Percentiles rank a stretch among this genome's conserved stretches.
phyloP scores from a whole-genome alignment of 2,329 filamentous ascomycete genomes.

The Alternaria sp. region DNA sequence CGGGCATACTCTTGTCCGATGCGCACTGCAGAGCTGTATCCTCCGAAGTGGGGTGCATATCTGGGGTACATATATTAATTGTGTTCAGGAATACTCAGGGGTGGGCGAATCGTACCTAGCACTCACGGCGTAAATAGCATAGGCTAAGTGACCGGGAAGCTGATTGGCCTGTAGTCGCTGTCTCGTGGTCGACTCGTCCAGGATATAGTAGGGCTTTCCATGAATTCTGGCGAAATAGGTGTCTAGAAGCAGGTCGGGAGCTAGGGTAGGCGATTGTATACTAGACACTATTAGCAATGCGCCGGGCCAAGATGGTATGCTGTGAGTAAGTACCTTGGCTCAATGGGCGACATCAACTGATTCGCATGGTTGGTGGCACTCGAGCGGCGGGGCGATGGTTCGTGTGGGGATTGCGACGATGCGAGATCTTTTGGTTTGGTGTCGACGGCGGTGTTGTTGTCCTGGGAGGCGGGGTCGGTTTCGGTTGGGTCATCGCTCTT shows the following conservation, averaged over 20 bases:
- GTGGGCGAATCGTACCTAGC: slow-evolving; percentile 49
- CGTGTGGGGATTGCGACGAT: slow-evolving; percentile 31
- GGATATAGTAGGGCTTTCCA: slow-evolving; percentile 81
- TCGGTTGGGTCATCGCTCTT: slow-evolving; percentile 55
- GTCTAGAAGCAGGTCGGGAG: slow-evolving; percentile 73
- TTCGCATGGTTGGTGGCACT: slow-evolving; percentile 36
- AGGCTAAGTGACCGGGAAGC: slow-evolving; percentile 62
- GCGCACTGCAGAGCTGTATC: slow-evolving; percentile 72
- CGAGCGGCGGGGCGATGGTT: slow-evolving; percentile 36
- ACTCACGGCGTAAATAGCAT: slow-evolving; percentile 62
- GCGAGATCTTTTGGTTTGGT: slow-evolving; percentile 30
- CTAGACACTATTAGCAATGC: slow-evolving; percentile 33
- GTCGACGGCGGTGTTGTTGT: slow-evolving; percentile 29
- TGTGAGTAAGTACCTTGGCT: slow-evolving; percentile 44
- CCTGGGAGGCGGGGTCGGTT: slow-evolving; percentile 28
- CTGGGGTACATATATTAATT: slow-evolving; percentile 55
- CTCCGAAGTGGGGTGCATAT: slow-evolving; percentile 73
- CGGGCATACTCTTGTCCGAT: slow-evolving; percentile 77
- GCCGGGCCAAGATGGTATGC: slow-evolving; percentile 16
- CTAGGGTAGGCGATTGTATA: slow-evolving; percentile 56
- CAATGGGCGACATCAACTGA: slow-evolving; percentile 50
- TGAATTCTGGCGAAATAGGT: slow-evolving; percentile 83
- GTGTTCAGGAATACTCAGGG: slow-evolving; percentile 61
- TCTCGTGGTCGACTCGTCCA: slow-evolving; percentile 79
- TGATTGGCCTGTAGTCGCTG: slow-evolving; percentile 76